These are phyloP conservation scores for Trichoderma sp. DNA, from an alignment of 2,329 filamentous ascomycete genomes.

Conservation along the genomic window DNA sequence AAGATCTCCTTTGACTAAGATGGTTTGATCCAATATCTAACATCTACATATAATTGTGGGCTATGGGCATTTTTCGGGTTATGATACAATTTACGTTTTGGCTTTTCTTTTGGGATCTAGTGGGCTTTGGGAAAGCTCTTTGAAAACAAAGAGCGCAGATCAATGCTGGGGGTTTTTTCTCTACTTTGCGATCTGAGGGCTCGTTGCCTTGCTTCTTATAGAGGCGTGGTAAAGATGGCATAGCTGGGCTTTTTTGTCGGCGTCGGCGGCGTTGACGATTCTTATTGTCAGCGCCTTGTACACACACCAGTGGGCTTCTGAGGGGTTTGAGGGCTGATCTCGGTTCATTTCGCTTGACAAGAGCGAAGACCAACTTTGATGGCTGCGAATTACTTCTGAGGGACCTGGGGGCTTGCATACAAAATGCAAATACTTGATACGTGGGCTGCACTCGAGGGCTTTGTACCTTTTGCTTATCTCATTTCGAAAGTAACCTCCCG, in stretches of 20 bases:
- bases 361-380: constrained; percentile 39
- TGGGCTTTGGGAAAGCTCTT: constrained; percentile 58
- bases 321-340: constrained; percentile 43
- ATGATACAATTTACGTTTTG: constrained; percentile 49
- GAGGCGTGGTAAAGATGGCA: constrained; percentile 28
- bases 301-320: constrained; percentile 42
- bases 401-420: constrained; percentile 41
- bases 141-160: constrained; percentile 47
- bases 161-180: constrained; percentile 60
- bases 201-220: constrained; percentile 37
- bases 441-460: constrained; percentile 17
- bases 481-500: constrained; percentile 15
- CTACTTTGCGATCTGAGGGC: constrained; percentile 41
- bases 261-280: constrained; percentile 34
- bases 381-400: constrained; percentile 41
- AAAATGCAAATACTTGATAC: constrained; percentile 30
- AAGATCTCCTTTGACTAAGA: constrained; percentile 70
- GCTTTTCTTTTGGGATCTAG: constrained; percentile 42
- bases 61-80: constrained; percentile 55
- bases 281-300: constrained; percentile 31
- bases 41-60: constrained; percentile 39
- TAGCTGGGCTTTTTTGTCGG: constrained; percentile 41
- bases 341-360: constrained; percentile 36
- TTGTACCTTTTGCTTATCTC: constrained; percentile 18
- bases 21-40: constrained; percentile 40